Percentiles rank a stretch among this genome's conserved stretches.
Evolutionary conservation across 1,139 yeast species (phyloP).

Genomic region (Kodamaea anthophila): DNA sequence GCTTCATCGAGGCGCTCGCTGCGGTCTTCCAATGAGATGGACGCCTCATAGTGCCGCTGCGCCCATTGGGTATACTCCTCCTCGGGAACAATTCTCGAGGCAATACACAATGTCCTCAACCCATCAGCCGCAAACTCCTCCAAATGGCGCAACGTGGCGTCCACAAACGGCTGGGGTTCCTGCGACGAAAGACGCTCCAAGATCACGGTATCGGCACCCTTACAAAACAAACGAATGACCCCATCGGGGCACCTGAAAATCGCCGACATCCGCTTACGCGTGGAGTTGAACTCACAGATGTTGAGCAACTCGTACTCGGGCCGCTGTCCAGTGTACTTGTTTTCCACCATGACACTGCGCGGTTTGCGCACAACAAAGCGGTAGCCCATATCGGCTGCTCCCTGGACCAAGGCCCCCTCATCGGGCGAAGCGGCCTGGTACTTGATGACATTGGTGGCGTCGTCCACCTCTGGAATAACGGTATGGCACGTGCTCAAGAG

Average conservation of each 20-base stretch:
- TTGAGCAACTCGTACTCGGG: constrained; percentile 70
- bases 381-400: constrained; percentile 87
- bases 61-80: constrained; percentile 69
- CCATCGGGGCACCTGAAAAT: constrained; percentile 94
- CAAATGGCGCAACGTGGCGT: constrained; percentile 75
- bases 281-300: constrained; percentile 93
- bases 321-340: constrained; percentile 30
- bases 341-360: constrained; percentile 64
- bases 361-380: constrained; percentile 84
- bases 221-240: constrained; percentile 77
- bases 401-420: constrained; percentile 97
- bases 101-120: constrained; percentile 88
- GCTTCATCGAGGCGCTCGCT: constrained; percentile 64
- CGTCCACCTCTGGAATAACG: constrained; percentile 83
- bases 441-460: constrained; percentile 56
- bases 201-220: constrained; percentile 97
- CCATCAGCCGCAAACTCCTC: constrained; percentile 98
- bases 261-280: constrained; percentile 97
- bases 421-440: constrained; percentile 99
- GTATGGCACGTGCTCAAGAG: constrained; percentile 92
- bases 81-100: constrained; percentile 74
- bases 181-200: constrained; percentile 66
- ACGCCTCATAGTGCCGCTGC: constrained; percentile 65
- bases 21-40: constrained; percentile 75
- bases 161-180: constrained; percentile 71